Evolutionary conservation across 2,329 filamentous ascomycete species (phyloP).

Genomic region (Eurotiales sp.): DNA sequence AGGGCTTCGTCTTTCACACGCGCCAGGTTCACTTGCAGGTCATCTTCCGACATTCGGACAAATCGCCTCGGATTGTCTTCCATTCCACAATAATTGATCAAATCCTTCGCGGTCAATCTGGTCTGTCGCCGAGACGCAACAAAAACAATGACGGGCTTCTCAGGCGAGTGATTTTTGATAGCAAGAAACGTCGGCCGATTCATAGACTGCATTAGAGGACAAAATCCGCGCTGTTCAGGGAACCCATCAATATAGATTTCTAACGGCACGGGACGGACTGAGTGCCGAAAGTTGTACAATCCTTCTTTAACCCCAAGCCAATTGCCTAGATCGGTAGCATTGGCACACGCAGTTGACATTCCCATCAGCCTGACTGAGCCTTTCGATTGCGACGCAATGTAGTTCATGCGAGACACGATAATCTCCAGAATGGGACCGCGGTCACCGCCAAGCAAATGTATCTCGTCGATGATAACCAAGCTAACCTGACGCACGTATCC

Average conservation of each 20-base stretch:
- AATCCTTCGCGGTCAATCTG: constrained; percentile 86
- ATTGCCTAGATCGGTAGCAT: constrained; percentile 87
- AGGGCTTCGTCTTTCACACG: constrained; percentile 90
- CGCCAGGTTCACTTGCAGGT: constrained; percentile 79
- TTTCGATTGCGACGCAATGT: constrained; percentile 91
- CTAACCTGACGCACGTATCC: constrained; percentile 93
- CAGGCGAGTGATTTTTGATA: constrained; percentile 92
- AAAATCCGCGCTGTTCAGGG: constrained; percentile 90
- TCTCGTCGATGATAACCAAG: constrained; percentile 97
- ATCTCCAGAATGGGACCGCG: constrained; percentile 97
- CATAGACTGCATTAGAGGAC: constrained; percentile 98
- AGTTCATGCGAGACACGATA: constrained; percentile 92
- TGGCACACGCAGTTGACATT: constrained; percentile 99
- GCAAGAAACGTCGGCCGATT: constrained; percentile 94
- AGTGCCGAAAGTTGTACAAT: constrained; percentile 95
- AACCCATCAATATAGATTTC: constrained; percentile 98
- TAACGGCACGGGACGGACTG: constrained; percentile 89
- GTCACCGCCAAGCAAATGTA: constrained; percentile 93
- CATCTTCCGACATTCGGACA: constrained; percentile 89
- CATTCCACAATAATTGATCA: constrained; percentile 98
- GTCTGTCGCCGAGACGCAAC: constrained; percentile 95
- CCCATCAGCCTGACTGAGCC: constrained; percentile 84
- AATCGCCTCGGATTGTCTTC: constrained; percentile 95
- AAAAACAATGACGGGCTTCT: constrained; percentile 97
- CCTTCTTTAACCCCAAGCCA: constrained; percentile 97